Evolutionary conservation across 306 rosid genomes (phyloP), one percentile per base, ranked within the genome.

Genomic region (Acmispon strigosus): DNA sequence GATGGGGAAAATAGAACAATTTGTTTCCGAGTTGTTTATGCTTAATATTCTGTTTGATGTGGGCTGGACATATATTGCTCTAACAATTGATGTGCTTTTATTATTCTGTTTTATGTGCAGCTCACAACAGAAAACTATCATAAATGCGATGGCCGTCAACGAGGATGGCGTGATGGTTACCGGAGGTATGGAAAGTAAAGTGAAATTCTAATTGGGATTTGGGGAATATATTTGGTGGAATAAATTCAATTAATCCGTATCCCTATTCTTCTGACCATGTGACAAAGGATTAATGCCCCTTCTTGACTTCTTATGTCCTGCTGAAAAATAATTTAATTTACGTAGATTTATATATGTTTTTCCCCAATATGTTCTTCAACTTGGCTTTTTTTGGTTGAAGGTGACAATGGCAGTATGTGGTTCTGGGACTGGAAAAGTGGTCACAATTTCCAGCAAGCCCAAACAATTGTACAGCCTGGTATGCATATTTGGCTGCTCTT

Each of bases 401-500:
- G 99, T 78, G 99, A 94, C 86, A 94, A 94, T 17, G 99, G 99
- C 69, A 94, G 99, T 71, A 2, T 94, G 74, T 94, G 99, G 99
- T 94, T 94, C 78, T 94, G 99, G 99, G 99, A 91, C 57, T 94
- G 99, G 99, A 90, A 87, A 85, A 94, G 99, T 45, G 97, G 99
- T 56, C 97, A 94, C 78, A 94, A 91, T 83, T 94, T 82, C 57
- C 99, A 94, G 81, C 99, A 94, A 81, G 20, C 92, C 10, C 99
- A 94, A 84, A 91, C 97, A 66, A 91, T 94, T 57, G 99, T 94
- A 20, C 99, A 94, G 57, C 96, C 99, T 10, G 97, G 99, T 94
- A 81, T 60, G 80, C 60, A 44, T 71, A 43, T 63, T 44, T 22
- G 43, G 16, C 50, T 50, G 24, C 36, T 32, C n/a, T 16, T 76